These are phyloP conservation scores for Dactylellina parvicollis DNA, from an alignment of 2,329 filamentous ascomycete genomes.

Conservation along the genomic window DNA sequence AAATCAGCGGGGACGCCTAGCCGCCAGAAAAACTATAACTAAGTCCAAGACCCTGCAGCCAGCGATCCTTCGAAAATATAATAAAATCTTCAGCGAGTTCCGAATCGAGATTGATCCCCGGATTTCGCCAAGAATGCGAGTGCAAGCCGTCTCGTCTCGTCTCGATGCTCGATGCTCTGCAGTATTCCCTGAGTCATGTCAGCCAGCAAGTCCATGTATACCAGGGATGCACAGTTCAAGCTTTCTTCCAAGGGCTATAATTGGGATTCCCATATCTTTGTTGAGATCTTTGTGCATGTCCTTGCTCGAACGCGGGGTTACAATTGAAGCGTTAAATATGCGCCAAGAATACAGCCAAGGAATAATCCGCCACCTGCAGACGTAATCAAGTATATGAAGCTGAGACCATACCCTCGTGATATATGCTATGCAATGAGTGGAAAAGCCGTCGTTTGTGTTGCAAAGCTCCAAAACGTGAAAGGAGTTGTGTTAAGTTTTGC, in stretches of 20 bases:
- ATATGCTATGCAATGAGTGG: background rate
- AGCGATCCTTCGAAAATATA: background rate
- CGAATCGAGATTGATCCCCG: background rate
- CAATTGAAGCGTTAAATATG: conserved; percentile 14
- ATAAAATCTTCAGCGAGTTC: background rate
- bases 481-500: conserved; percentile 33
- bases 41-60: no score
- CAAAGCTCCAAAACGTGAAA: background rate
- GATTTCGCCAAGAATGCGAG: conserved; percentile 10
- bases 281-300: background rate
- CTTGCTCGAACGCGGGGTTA: background rate
- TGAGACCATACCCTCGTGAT: conserved; percentile 37
- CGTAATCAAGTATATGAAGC: conserved; percentile 37
- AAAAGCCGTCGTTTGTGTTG: conserved; percentile 27
- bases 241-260: conserved; percentile 20
- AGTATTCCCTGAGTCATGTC: conserved; percentile 26
- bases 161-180: background rate
- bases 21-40: background rate
- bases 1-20: background rate
- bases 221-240: conserved; percentile 1
- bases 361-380: conserved; percentile 15
- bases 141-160: background rate
- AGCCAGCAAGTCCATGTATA: conserved; percentile 22
- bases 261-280: background rate
- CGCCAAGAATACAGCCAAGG: conserved; percentile 39